Conservation (phyloP, 768 basidiomycete genomes). For the Mycena belliarum region DNA sequence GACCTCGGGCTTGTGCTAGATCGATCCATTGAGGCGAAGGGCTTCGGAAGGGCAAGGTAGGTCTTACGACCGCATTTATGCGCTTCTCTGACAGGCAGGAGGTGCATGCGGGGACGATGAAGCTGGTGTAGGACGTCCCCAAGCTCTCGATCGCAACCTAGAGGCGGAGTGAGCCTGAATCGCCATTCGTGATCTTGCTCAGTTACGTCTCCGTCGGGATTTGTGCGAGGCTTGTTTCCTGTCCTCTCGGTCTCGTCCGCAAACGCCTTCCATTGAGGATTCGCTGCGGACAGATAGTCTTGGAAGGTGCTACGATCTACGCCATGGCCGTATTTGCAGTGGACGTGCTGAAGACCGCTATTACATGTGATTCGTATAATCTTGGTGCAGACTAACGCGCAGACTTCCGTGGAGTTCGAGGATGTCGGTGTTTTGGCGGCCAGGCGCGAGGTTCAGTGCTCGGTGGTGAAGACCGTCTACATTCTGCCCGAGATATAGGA, state of each 20-base stretch:
- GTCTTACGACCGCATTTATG: conserved; percentile 57
- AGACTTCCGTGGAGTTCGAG: conserved; percentile 90
- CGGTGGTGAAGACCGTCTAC: conserved; percentile 96
- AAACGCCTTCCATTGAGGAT: conserved; percentile 78
- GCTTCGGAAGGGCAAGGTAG: neutral
- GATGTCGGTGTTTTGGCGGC: conserved; percentile 47
- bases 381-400: conserved; percentile 50
- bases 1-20: conserved; percentile 78
- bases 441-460: conserved; percentile 50
- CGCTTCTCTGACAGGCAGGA: conserved; percentile 61
- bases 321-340: conserved; percentile 74
- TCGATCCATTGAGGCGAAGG: neutral
- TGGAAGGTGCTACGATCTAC: conserved; percentile 72
- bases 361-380: neutral
- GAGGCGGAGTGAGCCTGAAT: conserved; percentile 1
- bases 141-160: conserved; percentile 76
- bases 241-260: conserved; percentile 62
- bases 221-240: conserved; percentile 68
- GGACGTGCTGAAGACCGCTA: conserved; percentile 57
- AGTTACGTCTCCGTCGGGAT: conserved; percentile 88
- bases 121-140: conserved; percentile 74
- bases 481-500: conserved; percentile 42
- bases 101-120: conserved; percentile 78
- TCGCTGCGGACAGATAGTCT: conserved; percentile 64
- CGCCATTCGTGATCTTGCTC: neutral